Base-by-base conservation (phyloP, 2,329 filamentous ascomycete species). In the Ceratocystis ficicola region DNA sequence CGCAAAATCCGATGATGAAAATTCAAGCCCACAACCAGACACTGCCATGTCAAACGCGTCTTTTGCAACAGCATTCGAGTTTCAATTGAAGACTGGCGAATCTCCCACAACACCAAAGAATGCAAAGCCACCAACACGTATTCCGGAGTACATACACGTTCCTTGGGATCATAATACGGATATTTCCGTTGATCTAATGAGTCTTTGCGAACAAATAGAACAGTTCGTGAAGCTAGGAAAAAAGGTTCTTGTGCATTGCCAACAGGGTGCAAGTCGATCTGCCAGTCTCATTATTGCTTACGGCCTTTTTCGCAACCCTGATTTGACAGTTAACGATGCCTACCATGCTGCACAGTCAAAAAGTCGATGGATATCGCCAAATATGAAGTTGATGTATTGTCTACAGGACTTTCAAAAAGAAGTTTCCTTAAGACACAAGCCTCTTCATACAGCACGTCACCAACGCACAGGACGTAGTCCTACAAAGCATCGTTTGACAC, bases 321-420 rank as follows among this genome's bases (percentile, higher is more conserved):
- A 85, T 5, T 76, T 90, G 71, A 89, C 82, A 70, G 88, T 93
- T 64, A 91, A 93, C 72, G 88, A 93, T 73, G 88, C 89, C 1
- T 94, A 94, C 73, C 85, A 90, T 72, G 82, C 86, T 2, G 89
- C 90, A 2, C 90, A 95, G 75, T 81, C 83, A 65, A 88, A 88
- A 76, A 94, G 89, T 74, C 85, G 82, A 72, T 95, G 90, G 89
- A 93, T 95, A 70, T 91, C 89, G 67, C 89, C 89, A 0, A 95
- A 95, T 74, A 95, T 95, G 90, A 89, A 89, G 70, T 79, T 95
- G 70, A 91, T 95, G 81, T 94, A 94, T 79, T 91, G 90, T 70
- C 77, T 95, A 61, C 89, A 92, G 73, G 89, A 93, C 72, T 93
- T 92, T 72, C 84, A 86, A 70, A 86, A 86, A 71, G 79, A 86